Conservation (phyloP, 306 rosid genomes). For the Cicer judaicum region DNA sequence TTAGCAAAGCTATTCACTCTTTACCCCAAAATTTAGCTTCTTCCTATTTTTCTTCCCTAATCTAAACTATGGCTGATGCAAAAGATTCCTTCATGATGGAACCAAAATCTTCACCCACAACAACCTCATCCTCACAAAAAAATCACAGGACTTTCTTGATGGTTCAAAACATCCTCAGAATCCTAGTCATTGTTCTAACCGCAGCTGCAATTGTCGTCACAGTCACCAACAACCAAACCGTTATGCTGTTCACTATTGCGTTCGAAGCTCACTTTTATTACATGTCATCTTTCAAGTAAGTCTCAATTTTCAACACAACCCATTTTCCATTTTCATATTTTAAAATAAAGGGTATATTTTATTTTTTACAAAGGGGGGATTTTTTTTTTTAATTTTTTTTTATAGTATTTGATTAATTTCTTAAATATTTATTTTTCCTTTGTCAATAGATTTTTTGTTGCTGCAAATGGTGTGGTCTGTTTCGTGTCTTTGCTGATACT, state of each 20-base stretch:
- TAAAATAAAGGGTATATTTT: no score
- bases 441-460: conserved; percentile 66
- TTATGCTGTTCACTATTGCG: conserved; percentile 43
- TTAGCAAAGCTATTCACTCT: not conserved
- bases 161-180: conserved; percentile 55
- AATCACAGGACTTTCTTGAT: conserved; percentile 18
- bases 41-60: not conserved
- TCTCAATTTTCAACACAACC: not conserved
- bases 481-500: conserved; percentile 54
- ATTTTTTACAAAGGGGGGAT: not conserved
- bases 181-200: conserved; percentile 53
- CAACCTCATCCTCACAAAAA: conserved; percentile 12
- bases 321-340: conserved; percentile 10
- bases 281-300: conserved; percentile 64
- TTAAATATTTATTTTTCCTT: not conserved
- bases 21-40: not conserved
- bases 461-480: conserved; percentile 56
- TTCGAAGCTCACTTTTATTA: conserved; percentile 64
- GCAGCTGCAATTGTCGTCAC: conserved; percentile 53
- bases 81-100: conserved; percentile 39
- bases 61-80: conserved; percentile 31
- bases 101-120: conserved; percentile 37
- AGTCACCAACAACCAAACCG: conserved; percentile 63
- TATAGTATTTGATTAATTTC: not conserved
- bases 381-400: no score